Evolutionary conservation across 371 early-diverging fungal genomes (phyloP).

Genomic region (Mortierella sp.): DNA sequence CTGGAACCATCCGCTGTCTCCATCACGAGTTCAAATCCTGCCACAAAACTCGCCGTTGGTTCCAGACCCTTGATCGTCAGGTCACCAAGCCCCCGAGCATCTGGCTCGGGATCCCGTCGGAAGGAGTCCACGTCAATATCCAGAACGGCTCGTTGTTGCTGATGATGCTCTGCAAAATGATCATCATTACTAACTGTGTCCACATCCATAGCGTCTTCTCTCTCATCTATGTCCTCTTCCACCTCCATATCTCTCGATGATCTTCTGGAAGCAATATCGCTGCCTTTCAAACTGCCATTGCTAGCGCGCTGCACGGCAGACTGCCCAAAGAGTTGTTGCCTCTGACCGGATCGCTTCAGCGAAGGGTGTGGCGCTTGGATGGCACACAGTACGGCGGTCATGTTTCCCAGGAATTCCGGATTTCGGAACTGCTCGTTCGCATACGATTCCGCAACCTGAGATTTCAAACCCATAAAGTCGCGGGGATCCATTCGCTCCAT

Average conservation of each 20-base stretch:
- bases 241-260: constrained; percentile 23
- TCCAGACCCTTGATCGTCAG: constrained; percentile 26
- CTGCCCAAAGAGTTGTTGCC: too few species aligned
- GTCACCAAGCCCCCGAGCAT: constrained; percentile 10
- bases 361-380: constrained; percentile 18
- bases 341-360: neutral
- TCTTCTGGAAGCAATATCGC: neutral
- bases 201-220: constrained; percentile 13
- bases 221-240: neutral
- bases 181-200: neutral
- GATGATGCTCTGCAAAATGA: neutral
- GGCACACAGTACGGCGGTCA: constrained; percentile 32
- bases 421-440: constrained; percentile 43
- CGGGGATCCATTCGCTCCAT: constrained; percentile 40
- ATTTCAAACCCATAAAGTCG: constrained; percentile 28
- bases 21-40: constrained; percentile 32
- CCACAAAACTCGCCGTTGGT: constrained; percentile 34
- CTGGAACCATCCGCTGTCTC: neutral
- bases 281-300: neutral
- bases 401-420: constrained; percentile 39
- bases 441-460: constrained; percentile 18
- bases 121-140: constrained; percentile 40
- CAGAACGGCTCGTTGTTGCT: constrained; percentile 18
- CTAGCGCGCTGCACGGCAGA: neutral
- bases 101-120: constrained; percentile 36